Conservation (phyloP, 148 eudicot species). For the Talinum fruticosum region DNA sequence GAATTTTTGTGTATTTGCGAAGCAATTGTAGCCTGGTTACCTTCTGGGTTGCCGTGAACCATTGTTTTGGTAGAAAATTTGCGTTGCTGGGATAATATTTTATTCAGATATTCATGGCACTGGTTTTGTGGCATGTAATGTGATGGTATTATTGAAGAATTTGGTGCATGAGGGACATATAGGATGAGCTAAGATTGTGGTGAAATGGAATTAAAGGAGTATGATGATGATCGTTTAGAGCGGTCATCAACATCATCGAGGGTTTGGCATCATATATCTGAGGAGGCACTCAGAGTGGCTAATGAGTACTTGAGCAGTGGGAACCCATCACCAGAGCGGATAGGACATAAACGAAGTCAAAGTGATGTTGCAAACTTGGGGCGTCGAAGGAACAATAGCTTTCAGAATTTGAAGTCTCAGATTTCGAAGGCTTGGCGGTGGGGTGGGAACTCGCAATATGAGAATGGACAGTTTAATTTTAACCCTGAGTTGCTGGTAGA, state of each 20-base stretch:
- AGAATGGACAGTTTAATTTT: constrained; percentile 42
- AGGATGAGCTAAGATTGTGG: constrained; percentile 25
- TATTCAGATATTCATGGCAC: constrained; percentile 11
- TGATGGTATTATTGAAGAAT: constrained; percentile 7
- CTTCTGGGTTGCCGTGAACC: constrained; percentile 11
- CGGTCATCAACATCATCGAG: constrained; percentile 47
- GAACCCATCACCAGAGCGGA: constrained; percentile 35
- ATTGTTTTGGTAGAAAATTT: constrained; percentile 11
- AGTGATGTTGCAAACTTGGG: constrained; percentile 48
- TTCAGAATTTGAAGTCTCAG: constrained; percentile 63
- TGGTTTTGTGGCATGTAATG: constrained; percentile 20
- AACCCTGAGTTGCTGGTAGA: constrained; percentile 86
- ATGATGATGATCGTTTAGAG: constrained; percentile 39
- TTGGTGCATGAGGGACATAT: constrained; percentile 23
- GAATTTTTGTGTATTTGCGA: constrained; percentile 7
- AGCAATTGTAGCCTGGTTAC: not conserved
- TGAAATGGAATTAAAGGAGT: constrained; percentile 51
- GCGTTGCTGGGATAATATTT: not conserved
- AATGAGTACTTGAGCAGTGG: constrained; percentile 49
- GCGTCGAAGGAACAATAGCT: constrained; percentile 43
- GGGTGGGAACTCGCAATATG: constrained; percentile 58
- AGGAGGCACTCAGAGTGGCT: constrained; percentile 67
- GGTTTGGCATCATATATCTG: constrained; percentile 63
- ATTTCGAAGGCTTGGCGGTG: constrained; percentile 72
- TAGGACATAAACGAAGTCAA: constrained; percentile 52